These are phyloP conservation scores for Endothia cerciana DNA, from an alignment of 2,329 filamentous ascomycete species.

Conservation along the genomic window DNA sequence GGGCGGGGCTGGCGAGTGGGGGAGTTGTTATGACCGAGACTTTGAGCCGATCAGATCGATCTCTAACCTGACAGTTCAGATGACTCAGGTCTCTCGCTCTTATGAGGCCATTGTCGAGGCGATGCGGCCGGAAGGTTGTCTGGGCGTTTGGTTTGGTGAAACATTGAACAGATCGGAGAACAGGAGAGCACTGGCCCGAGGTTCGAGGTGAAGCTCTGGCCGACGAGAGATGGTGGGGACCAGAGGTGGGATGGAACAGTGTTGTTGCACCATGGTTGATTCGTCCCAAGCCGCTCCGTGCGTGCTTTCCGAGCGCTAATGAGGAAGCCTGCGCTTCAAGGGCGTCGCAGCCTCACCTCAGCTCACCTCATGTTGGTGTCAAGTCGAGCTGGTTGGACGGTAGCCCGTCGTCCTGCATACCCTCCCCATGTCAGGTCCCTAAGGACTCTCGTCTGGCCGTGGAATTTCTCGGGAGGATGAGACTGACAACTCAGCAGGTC, in stretches of 20 bases:
- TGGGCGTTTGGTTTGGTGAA: conserved; percentile 10
- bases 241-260: conserved; percentile 12
- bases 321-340: neutral
- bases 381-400: neutral
- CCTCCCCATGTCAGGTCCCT: no score
- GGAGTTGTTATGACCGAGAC: neutral
- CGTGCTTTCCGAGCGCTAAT: neutral
- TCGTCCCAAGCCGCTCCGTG: neutral
- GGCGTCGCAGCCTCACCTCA: conserved; percentile 1
- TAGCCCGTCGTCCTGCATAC: no score
- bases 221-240: neutral
- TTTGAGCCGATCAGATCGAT: neutral
- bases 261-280: neutral
- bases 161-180: conserved; percentile 3
- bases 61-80: neutral
- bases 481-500: conserved; percentile 3
- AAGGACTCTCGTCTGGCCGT: no score
- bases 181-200: neutral
- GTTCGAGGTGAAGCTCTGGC: neutral
- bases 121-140: neutral
- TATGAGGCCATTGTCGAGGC: neutral
- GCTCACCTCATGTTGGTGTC: neutral
- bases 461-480: neutral
- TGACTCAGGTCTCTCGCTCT: neutral
- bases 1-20: neutral